Evolutionary conservation across 805 yeast species (phyloP), one percentile per base, ranked within the genome.

Genomic region (Starmerella gropengiesseri): DNA sequence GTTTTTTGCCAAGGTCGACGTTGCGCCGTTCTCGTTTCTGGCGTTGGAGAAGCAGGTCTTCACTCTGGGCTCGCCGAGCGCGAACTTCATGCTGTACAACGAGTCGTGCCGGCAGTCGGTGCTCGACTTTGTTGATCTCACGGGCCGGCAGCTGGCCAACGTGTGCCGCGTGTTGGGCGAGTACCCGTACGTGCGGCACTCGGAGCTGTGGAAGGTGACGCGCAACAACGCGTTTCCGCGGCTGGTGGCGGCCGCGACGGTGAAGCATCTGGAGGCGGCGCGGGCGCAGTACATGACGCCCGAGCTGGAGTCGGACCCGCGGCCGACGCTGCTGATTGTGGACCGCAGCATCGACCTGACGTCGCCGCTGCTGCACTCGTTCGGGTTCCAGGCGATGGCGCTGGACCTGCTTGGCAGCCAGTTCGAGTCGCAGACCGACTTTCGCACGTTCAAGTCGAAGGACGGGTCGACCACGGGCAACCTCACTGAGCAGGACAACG

Each of bases 331-430:
- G 50, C 60, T 91, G 26, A 74, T 91, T 16, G 67, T 82, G 2
- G 98, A 91, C 60, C 70, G 99, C 48, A 71, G 94, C 1, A 58
- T 86, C 58, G 98, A 93, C 59, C 65, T 81, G 37, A 74, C 74
- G 54, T 81, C 91, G 6, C 95, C 96, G 0, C 59, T 91, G 36
- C 62, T 87, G 42, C 97, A 91, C 60, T 95, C 85, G 58, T 84
- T 87, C 61, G 74, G 80, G 19, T 91, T 87, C 61, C 94, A 89
- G 62, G 87, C 96, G 4, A 78, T 87, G 82, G 81, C 87, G 16
- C 79, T 80, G 64, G 98, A 89, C 60, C 62, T 80, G 23, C 72
- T 65, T 3, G 31, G 26, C 30, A 16, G 16, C 16, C 38, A 41
- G 30, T 41, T 44, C 29, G 20, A 23, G 13, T 45, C 52, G 17